A percentile compares a stretch with the other conserved stretches of the same genome.
phyloP scores from a whole-genome alignment of 805 yeast species.

The Zygoascus biomembranicola region DNA sequence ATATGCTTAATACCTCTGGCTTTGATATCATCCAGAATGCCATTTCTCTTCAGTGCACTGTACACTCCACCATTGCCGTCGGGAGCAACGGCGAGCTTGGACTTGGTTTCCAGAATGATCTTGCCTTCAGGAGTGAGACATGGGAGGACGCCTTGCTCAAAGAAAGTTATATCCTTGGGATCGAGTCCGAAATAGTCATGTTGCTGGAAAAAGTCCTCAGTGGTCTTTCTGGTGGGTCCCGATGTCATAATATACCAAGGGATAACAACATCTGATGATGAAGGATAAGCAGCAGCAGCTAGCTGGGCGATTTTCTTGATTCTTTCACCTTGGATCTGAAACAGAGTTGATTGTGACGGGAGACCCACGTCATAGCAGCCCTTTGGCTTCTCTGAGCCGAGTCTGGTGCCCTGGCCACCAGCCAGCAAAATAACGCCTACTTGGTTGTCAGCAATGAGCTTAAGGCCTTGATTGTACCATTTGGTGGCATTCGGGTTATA shows the following conservation, averaged over 20 bases:
- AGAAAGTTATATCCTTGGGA: slow-evolving; percentile 56
- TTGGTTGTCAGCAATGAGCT: slow-evolving; percentile 58
- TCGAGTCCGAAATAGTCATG: slow-evolving; percentile 66
- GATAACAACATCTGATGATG: slow-evolving; percentile 30
- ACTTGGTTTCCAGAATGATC: slow-evolving; percentile 52
- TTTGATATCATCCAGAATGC: slow-evolving; percentile 59
- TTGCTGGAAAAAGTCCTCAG: slow-evolving; percentile 59
- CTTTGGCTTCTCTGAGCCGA: slow-evolving; percentile 85
- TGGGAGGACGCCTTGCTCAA: slow-evolving; percentile 93
- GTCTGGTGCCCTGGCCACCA: slow-evolving; percentile 96
- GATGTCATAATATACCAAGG: slow-evolving; percentile 96
- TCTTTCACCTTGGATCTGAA: slow-evolving; percentile 90
- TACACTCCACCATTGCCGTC: slow-evolving; percentile 98
- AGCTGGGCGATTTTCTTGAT: slow-evolving; percentile 54
- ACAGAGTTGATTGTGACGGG: slow-evolving; percentile 76
- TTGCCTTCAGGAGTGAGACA: slow-evolving; percentile 72
- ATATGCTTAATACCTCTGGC: slow-evolving; percentile 71
- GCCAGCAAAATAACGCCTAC: slow-evolving; percentile 93
- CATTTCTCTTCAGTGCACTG: slow-evolving; percentile 62
- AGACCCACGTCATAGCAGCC: slow-evolving; percentile 87
- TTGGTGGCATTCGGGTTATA: slow-evolving; percentile 17
- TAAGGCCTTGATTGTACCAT: slow-evolving; percentile 51
- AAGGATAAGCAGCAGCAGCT: slow-evolving; percentile 27
- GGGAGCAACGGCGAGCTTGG: slow-evolving; percentile 71
- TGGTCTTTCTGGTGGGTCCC: slow-evolving; percentile 68